These are phyloP conservation scores for Puccinia triticina DNA, from an alignment of 1,284 basidiomycete genomes.

Conservation along the genomic window DNA sequence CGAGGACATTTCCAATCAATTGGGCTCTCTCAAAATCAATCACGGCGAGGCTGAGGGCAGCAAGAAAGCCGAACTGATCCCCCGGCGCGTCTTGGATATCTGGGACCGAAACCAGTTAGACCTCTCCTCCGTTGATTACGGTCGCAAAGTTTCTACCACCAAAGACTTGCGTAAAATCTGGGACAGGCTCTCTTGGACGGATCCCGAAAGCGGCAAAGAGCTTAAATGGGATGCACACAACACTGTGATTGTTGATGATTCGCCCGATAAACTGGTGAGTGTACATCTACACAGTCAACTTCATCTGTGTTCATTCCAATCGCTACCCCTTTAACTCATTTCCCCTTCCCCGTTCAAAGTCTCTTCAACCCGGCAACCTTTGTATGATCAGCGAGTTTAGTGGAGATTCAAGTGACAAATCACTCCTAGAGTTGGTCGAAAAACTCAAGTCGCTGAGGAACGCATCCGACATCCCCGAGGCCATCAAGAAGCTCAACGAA, in stretches of 20 bases:
- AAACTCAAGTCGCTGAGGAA: constrained; percentile 17
- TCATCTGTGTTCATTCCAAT: background rate
- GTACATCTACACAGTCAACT: background rate
- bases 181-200: constrained; percentile 2
- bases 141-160: constrained; percentile 27
- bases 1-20: constrained; percentile 31
- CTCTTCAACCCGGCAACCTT: constrained; percentile 38
- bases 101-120: constrained; percentile 34
- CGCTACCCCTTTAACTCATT: background rate
- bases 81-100: constrained; percentile 15
- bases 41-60: background rate
- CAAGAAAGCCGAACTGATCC: background rate
- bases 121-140: constrained; percentile 8
- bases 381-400: constrained; percentile 24
- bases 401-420: constrained; percentile 6
- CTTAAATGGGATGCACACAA: constrained; percentile 27
- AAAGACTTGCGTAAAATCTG: constrained; percentile 43
- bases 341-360: background rate
- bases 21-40: constrained; percentile 22
- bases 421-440: constrained; percentile 27
- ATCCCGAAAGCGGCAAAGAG: constrained; percentile 8
- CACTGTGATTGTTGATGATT: constrained; percentile 46
- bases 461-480: constrained; percentile 15
- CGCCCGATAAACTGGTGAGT: constrained; percentile 43
- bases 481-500: constrained; percentile 25